These are phyloP conservation scores for Solanum neorickii DNA, from an alignment of 257 asterid species.

Conservation along the genomic window DNA sequence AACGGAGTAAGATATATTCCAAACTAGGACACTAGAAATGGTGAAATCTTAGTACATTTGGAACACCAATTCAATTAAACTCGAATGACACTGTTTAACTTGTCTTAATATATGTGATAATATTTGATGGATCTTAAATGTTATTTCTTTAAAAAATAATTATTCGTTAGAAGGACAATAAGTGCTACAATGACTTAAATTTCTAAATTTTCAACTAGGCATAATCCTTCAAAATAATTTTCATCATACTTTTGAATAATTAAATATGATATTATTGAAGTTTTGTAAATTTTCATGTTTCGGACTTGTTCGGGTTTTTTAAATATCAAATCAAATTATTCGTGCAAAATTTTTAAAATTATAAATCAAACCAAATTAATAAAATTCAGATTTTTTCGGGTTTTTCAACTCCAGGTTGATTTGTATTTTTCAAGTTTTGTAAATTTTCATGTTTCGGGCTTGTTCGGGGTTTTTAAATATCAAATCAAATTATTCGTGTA, in stretches of 20 bases:
- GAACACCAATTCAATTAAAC: neutral
- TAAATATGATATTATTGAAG: too few species aligned
- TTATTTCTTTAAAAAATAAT: too few species aligned
- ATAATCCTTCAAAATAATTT: neutral
- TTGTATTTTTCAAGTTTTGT: neutral
- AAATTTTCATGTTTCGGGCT: neutral
- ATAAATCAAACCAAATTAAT: too few species aligned
- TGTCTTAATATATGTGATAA: neutral
- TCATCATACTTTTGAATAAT: neutral
- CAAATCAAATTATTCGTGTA: too few species aligned
- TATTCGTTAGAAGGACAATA: neutral
- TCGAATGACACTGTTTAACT: neutral
- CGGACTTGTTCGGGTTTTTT: too few species aligned
- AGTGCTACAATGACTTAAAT: neutral
- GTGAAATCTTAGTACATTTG: neutral
- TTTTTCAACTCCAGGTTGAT: too few species aligned
- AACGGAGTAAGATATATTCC: neutral
- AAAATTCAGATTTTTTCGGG: too few species aligned
- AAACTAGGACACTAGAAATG: neutral
- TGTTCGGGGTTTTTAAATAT: too few species aligned
- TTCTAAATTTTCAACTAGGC: neutral
- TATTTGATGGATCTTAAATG: neutral
- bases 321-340: too few species aligned
- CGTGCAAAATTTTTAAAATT: too few species aligned
- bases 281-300: neutral